Percentiles rank a stretch among this genome's conserved stretches.
These are phyloP conservation scores for Aureobasidium vineae DNA, from an alignment of 2,329 filamentous ascomycete genomes.

Conservation along the genomic window DNA sequence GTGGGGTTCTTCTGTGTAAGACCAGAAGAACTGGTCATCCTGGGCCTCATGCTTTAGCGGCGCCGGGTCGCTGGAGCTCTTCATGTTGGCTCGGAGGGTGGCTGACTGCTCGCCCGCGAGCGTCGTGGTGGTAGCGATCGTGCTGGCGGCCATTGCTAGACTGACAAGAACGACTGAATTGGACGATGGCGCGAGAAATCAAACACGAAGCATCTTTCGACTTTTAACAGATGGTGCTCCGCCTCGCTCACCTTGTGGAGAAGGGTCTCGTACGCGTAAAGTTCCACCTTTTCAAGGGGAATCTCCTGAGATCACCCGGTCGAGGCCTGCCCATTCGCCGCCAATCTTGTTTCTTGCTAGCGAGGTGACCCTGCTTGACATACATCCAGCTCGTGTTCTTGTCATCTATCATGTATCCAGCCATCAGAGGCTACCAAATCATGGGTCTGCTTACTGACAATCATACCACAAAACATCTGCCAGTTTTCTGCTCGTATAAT, in stretches of 20 bases:
- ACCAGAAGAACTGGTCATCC: conserved; percentile 84
- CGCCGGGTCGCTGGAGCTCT: conserved; percentile 29
- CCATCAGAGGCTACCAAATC: no score
- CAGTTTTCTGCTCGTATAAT: background rate
- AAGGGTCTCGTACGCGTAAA: conserved; percentile 21
- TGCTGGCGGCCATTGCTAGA: conserved; percentile 8
- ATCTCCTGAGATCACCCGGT: conserved; percentile 20
- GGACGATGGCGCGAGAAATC: conserved; percentile 4
- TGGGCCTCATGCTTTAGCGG: background rate
- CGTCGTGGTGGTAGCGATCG: conserved; percentile 21
- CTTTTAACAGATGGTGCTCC: conserved; percentile 20
- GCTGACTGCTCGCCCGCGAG: conserved; percentile 20
- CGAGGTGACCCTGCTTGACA: background rate
- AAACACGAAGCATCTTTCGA: conserved; percentile 11
- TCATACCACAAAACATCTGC: no score
- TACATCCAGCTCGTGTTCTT: no score
- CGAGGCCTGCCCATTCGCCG: conserved; percentile 12
- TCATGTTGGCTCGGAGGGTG: conserved; percentile 21
- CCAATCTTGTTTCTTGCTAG: background rate
- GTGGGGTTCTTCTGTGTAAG: conserved; percentile 97
- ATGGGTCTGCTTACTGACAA: background rate
- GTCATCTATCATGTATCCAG: no score
- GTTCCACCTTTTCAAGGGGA: conserved; percentile 7
- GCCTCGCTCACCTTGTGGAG: conserved; percentile 12
- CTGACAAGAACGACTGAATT: background rate